Percentiles rank a stretch among this genome's conserved stretches.
phyloP scores from a whole-genome alignment of 345 rosid species.

The Eucalyptus sp. region DNA sequence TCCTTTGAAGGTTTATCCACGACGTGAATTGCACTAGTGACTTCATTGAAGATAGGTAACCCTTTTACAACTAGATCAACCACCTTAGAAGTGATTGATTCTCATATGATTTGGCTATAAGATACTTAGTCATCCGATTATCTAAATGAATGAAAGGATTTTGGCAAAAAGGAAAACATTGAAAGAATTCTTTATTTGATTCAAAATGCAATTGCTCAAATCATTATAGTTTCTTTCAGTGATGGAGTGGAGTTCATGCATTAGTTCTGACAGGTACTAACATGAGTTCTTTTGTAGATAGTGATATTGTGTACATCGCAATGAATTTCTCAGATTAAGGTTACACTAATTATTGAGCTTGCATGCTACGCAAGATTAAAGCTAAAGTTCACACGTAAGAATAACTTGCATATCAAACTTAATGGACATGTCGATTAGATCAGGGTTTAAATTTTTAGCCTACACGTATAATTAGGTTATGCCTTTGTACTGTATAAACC shows the following conservation, averaged over 20 bases:
- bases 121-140: no score
- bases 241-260: not conserved
- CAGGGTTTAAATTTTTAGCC: not conserved
- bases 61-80: no score
- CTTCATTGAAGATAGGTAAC: no score
- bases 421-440: accelerated
- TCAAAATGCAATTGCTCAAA: no score
- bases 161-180: no score
- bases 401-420: not conserved
- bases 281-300: not conserved
- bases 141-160: no score
- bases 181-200: no score
- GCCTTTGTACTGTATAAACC: not conserved
- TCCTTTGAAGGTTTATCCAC: no score
- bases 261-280: not conserved
- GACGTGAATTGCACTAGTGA: no score
- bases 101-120: no score
- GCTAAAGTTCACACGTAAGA: not conserved
- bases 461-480: not conserved
- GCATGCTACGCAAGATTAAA: not conserved
- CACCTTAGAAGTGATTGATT: no score
- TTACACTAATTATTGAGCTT: not conserved
- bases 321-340: not conserved
- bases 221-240: not conserved
- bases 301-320: not conserved